These are phyloP conservation scores for Scenedesmus sp. DNA, from an alignment of 163 green algal genomes.

Conservation along the genomic window DNA sequence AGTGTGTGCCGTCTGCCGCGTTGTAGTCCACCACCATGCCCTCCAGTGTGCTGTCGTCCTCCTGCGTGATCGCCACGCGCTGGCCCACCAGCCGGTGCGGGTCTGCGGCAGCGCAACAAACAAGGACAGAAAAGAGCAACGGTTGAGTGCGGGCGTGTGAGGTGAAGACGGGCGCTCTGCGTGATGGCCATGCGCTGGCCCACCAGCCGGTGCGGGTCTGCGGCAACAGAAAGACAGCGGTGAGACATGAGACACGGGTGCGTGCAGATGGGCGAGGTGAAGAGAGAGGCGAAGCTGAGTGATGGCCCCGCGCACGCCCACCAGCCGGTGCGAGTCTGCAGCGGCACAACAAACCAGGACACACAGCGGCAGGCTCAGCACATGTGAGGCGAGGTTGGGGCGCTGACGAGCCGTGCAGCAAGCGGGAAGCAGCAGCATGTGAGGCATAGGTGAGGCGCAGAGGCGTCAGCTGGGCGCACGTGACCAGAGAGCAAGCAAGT, in stretches of 20 bases:
- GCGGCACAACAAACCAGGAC: neutral
- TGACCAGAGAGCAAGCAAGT: too few species aligned
- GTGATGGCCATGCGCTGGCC: neutral
- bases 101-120: neutral
- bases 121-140: neutral
- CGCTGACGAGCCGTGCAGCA: too few species aligned
- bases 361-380: too few species aligned
- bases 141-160: neutral
- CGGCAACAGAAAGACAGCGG: too few species aligned
- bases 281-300: neutral
- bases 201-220: constrained; percentile 38
- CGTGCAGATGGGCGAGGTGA: too few species aligned
- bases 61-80: constrained; percentile 45
- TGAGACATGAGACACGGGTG: too few species aligned
- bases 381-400: too few species aligned
- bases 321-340: constrained; percentile 30
- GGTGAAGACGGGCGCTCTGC: neutral
- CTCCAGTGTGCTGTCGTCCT: constrained; percentile 44
- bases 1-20: neutral
- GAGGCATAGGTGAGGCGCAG: too few species aligned
- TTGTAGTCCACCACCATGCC: constrained; percentile 48
- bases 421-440: too few species aligned
- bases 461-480: too few species aligned
- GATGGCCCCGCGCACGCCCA: constrained; percentile 27
- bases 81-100: constrained; percentile 37